Percentiles rank a stretch among this genome's conserved stretches.
phyloP scores from a whole-genome alignment of 129 eudicot species.

The Pulicaria dysenterica region DNA sequence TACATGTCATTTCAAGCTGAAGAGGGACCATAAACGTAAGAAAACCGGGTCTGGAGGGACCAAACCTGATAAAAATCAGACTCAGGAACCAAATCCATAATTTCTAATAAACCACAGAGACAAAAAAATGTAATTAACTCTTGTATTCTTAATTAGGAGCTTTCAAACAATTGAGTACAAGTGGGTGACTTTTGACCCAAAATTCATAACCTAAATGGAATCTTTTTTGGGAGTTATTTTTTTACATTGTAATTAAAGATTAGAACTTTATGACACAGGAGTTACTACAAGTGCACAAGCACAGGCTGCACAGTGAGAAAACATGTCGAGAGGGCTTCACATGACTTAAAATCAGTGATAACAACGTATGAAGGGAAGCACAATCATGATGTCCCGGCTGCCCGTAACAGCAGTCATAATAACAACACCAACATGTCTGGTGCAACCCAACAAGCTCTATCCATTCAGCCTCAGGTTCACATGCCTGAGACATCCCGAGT shows the following conservation, averaged over 20 bases:
- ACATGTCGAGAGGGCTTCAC: conserved; percentile 89
- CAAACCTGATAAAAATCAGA: too few species aligned
- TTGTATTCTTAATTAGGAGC: background rate
- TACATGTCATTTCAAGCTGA: too few species aligned
- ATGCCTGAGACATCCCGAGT: conserved; percentile 62
- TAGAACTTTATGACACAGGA: conserved; percentile 49
- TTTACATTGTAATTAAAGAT: too few species aligned
- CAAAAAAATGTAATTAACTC: too few species aligned
- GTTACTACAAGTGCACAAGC: conserved; percentile 92
- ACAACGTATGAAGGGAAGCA: conserved; percentile 93
- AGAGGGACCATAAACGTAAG: too few species aligned
- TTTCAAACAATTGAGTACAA: background rate
- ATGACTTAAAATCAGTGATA: conserved; percentile 82
- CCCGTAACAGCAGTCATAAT: conserved; percentile 68
- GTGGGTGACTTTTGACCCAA: background rate
- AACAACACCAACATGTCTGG: conserved; percentile 37
- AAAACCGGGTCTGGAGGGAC: too few species aligned
- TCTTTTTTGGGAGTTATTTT: background rate
- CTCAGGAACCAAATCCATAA: too few species aligned
- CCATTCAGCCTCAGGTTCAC: conserved; percentile 40
- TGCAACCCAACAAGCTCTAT: conserved; percentile 31
- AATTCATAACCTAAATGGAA: background rate
- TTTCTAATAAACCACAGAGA: too few species aligned
- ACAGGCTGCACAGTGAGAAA: conserved; percentile 86
- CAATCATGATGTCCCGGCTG: conserved; percentile 91